Conservation (phyloP, 768 basidiomycete genomes). For the Rhodotorula toruloides region DNA sequence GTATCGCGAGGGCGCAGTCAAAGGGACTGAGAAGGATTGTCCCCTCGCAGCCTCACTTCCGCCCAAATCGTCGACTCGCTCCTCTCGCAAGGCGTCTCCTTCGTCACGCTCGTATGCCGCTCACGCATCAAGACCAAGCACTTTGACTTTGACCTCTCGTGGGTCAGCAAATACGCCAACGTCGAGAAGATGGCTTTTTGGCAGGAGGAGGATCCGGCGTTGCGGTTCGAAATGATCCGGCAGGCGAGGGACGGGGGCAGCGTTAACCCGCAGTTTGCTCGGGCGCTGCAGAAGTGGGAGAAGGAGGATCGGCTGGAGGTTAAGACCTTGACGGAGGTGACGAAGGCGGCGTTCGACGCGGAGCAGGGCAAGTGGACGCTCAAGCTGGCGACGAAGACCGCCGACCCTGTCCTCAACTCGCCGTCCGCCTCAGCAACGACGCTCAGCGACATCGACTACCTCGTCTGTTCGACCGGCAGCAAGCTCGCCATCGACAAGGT, state of each 20-base stretch:
- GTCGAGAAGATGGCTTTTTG: constrained; percentile 36
- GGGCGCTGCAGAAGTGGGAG: constrained; percentile 25
- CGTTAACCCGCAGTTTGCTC: constrained; percentile 36
- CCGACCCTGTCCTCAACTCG: not conserved
- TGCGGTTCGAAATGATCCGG: constrained; percentile 24
- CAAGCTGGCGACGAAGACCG: not conserved
- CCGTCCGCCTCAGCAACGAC: not conserved
- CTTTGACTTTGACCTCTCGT: constrained; percentile 30
- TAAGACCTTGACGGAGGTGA: not conserved
- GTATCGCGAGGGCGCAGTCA: fast-evolving
- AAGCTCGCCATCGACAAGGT: constrained; percentile 24
- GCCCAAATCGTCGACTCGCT: constrained; percentile 42
- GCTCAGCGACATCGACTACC: constrained; percentile 19
- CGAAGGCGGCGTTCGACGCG: not conserved
- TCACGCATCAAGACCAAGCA: constrained; percentile 33
- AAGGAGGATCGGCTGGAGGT: constrained; percentile 23
- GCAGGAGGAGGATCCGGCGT: constrained; percentile 20
- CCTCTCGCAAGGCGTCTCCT: constrained; percentile 27
- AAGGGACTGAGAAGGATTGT: not conserved
- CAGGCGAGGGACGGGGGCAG: constrained; percentile 36
- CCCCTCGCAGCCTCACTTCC: constrained; percentile 34
- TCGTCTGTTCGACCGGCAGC: constrained; percentile 36
- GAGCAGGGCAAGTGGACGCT: constrained; percentile 9
- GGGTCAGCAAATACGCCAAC: constrained; percentile 39
- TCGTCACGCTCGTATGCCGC: constrained; percentile 37